Base-by-base conservation (phyloP, 345 rosid species). In the Turnera subulata region DNA sequence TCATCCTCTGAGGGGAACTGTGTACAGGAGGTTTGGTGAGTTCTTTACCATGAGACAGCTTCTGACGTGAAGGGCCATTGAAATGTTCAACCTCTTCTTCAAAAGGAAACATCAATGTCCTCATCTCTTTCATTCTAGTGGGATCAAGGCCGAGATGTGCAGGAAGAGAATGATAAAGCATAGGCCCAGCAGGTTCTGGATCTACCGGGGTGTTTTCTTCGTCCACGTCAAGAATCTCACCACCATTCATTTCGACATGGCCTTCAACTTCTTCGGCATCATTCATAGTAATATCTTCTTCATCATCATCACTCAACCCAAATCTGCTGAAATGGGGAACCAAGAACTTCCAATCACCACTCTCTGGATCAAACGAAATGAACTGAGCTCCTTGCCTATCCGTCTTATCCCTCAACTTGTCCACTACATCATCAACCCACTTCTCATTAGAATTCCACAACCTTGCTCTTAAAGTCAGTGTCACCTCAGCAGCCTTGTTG, bases 111-210 rank as follows among this genome's bases (percentile, higher is more conserved):
- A 93, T 84, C 69, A 90, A 50, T 94, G 82, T 85, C 75, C 89
- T 87, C 96, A 89, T 84, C 70, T 93, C 97, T 59, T 72, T 79
- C 96, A 93, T 84, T 66, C 78, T 89, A 58, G 60, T 70, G 2
- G 91, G 97, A 67, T 93, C 95, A 70, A 93, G 96, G 53, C 99
- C 84, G 35, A 93, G 85, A 84, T 87, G 92, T 20, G 95, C 77
- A 62, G 97, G 99, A 73, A 89, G 94, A 71, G 99, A 89, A 75
- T 85, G 97, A 75, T 95, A 84, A 77, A 93, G 92, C 75, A 80
- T 76, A 16, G 79, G 76, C 63, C 72, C 85, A 61, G 38, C 64
- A 70, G 67, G 58, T 56, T 80, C 76, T 46, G 76, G 61, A 46
- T 68, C 73, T 42, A 8, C 59, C 19, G 29, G 75, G 61, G 66